Base-by-base conservation (phyloP, 208 protist species). In the Histomonas meleagridis region DNA sequence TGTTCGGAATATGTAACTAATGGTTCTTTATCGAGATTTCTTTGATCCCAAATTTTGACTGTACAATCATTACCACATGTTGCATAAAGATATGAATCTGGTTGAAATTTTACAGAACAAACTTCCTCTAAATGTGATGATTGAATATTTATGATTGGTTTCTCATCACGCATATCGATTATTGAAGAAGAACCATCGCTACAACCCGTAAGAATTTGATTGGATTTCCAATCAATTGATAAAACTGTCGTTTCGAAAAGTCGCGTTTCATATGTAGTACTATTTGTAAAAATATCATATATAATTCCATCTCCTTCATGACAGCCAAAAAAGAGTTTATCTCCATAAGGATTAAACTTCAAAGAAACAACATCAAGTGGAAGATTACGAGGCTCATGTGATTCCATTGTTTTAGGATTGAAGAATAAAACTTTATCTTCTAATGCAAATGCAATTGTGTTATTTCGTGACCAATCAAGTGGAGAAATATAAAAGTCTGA, bases 381-480 rank as follows among this genome's bases (percentile, higher is more conserved):
- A 4, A 43, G 48, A 32, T 48, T 28, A 10, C 3, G 35, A 1
- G 70, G 70, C 12, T 43, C n/a, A 32, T 18, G 12, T 1, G n/a
- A 1, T 81, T 81, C 70, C 26, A 81, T 46, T 51, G 70, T 81
- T 51, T 81, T 81, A 7, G 70, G 70, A 81, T 81, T 81, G n/a
- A 81, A 51, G 40, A 81, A n/a, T 3, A 51, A 9, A 2, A 81
- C 0, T 28, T 43, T 16, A 81, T 43, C 35, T 48, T 35, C n/a
- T 12, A 81, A 23, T 46, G 70, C 35, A 46, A 81, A 51, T 28
- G 70, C 70, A 9, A 81, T 28, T 32, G 35, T 43, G 51, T 81
- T 43, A 21, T 35, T 18, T 51, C n/a, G 48, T 21, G 70, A 81
- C 70, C 70, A 81, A 28, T 81, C 70, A 35, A 81, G 48, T 51